phyloP scores from a whole-genome alignment of 169 alveolate species.

The Perkinsus chesapeaki region DNA sequence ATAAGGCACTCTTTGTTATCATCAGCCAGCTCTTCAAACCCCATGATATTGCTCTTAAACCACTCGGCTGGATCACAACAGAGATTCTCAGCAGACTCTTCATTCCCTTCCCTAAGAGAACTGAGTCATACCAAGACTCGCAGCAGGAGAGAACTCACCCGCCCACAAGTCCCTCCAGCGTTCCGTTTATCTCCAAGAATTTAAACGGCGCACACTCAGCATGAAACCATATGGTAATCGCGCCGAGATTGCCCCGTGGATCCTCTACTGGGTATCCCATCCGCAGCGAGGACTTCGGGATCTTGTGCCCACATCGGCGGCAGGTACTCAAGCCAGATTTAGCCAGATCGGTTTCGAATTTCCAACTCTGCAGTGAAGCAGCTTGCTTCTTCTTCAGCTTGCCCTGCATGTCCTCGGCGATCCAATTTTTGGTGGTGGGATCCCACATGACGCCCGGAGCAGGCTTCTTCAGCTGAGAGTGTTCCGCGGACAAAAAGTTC shows the following conservation, averaged over 20 bases:
- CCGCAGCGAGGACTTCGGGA: slow-evolving; percentile 26
- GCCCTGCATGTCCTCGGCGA: neutral
- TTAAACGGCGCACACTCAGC: slow-evolving; percentile 33
- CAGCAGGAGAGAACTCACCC: neutral
- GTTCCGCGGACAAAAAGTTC: neutral
- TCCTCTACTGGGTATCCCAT: slow-evolving; percentile 44
- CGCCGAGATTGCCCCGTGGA: slow-evolving; percentile 38
- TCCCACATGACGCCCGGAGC: neutral
- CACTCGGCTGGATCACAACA: neutral
- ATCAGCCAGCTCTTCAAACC: neutral
- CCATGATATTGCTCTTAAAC: slow-evolving; percentile 21
- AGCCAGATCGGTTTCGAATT: neutral
- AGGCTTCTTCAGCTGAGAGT: neutral
- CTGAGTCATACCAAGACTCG: neutral
- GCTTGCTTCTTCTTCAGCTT: neutral
- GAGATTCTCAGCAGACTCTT: neutral
- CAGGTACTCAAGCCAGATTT: slow-evolving; percentile 16
- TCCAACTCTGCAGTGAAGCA: neutral
- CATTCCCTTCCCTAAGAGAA: neutral
- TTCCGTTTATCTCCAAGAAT: slow-evolving; percentile 9
- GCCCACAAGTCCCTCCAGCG: neutral
- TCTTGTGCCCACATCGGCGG: slow-evolving; percentile 28
- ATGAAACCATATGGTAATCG: slow-evolving; percentile 40
- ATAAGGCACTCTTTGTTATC: neutral
- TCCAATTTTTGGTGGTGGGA: neutral